phyloP scores from a whole-genome alignment of 805 yeast species.

The Metahyphopichia silvanorum region DNA sequence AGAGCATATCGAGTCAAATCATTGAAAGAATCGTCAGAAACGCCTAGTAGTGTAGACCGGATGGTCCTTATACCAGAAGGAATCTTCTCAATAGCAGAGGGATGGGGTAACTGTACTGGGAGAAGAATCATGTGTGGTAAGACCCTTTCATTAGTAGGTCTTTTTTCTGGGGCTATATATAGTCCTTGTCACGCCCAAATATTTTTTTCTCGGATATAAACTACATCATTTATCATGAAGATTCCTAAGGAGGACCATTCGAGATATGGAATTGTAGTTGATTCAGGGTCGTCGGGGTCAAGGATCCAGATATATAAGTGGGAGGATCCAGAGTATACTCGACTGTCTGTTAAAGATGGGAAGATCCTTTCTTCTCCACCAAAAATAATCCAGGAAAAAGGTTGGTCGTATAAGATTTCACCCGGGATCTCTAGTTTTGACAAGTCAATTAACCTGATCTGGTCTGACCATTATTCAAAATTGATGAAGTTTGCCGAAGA shows the following conservation, averaged over 20 bases:
- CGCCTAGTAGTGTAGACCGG: slow-evolving; percentile 13
- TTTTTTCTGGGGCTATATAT: too few relatives aligned
- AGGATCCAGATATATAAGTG: slow-evolving; percentile 81
- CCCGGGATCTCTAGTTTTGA: slow-evolving; percentile 82
- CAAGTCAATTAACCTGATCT: slow-evolving; percentile 51
- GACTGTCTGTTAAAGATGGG: slow-evolving; percentile 20
- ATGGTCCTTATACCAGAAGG: slow-evolving; percentile 10
- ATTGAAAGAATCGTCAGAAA: slow-evolving; percentile 12
- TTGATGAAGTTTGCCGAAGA: slow-evolving; percentile 66
- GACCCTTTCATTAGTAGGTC: too few relatives aligned
- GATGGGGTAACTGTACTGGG: slow-evolving; percentile 32
- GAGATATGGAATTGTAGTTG: slow-evolving; percentile 83
- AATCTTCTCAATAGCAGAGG: slow-evolving; percentile 9
- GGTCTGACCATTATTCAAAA: slow-evolving; percentile 66
- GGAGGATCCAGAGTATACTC: slow-evolving; percentile 45
- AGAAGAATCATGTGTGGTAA: slow-evolving; percentile 23
- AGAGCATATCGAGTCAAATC: slow-evolving; percentile 29
- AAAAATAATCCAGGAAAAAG: slow-evolving; percentile 53
- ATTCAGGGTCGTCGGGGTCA: slow-evolving; percentile 96
- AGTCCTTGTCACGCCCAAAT: too few relatives aligned
- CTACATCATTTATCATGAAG: slow-evolving; percentile 1
- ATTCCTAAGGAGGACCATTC: slow-evolving; percentile 7
- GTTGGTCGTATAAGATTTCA: slow-evolving; percentile 68
- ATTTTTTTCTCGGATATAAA: too few relatives aligned
- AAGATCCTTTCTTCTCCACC: slow-evolving; percentile 59